phyloP scores from a whole-genome alignment of 2,329 filamentous ascomycete genomes.

The Neospermospora avenae region DNA sequence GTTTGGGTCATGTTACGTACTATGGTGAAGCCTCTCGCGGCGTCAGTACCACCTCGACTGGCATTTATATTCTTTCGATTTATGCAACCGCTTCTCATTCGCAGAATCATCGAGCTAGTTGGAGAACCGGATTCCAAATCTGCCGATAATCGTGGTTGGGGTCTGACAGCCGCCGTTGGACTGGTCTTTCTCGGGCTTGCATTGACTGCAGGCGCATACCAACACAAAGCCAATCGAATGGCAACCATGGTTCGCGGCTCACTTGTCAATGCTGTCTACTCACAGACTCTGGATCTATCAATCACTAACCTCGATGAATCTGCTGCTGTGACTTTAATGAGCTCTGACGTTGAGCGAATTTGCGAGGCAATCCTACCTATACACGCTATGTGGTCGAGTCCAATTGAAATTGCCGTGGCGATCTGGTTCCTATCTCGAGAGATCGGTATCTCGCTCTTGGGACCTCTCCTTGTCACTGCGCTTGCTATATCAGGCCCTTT shows the following conservation, averaged over 20 bases:
- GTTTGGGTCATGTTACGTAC: slow-evolving; percentile 19
- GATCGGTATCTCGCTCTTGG: slow-evolving; percentile 26
- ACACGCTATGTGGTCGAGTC: slow-evolving; percentile 30
- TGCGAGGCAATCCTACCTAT: slow-evolving; percentile 30
- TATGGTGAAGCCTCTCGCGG: slow-evolving; percentile 16
- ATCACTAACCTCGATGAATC: slow-evolving; percentile 27
- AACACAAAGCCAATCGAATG: slow-evolving; percentile 27
- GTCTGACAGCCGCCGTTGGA: slow-evolving; percentile 22
- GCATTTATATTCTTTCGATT: slow-evolving; percentile 22
- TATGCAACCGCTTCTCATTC: slow-evolving; percentile 25
- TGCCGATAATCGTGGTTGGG: slow-evolving; percentile 19
- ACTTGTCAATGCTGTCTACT: slow-evolving; percentile 31
- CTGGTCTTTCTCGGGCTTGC: slow-evolving; percentile 26
- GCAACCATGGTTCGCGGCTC: slow-evolving; percentile 29
- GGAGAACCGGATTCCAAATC: slow-evolving; percentile 14
- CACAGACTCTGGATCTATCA: slow-evolving; percentile 28
- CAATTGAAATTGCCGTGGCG: slow-evolving; percentile 30
- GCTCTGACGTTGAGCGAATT: slow-evolving; percentile 26
- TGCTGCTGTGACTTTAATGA: slow-evolving; percentile 32
- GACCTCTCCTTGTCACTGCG: slow-evolving; percentile 16
- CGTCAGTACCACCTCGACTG: slow-evolving; percentile 18
- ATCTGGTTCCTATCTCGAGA: slow-evolving; percentile 32
- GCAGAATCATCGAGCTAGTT: slow-evolving; percentile 15
- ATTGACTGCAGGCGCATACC: slow-evolving; percentile 18
- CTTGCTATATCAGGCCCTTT: slow-evolving; percentile 18